phyloP scores from a whole-genome alignment of 2,329 filamentous ascomycete species.

The Sporothrix euskadiensis region DNA sequence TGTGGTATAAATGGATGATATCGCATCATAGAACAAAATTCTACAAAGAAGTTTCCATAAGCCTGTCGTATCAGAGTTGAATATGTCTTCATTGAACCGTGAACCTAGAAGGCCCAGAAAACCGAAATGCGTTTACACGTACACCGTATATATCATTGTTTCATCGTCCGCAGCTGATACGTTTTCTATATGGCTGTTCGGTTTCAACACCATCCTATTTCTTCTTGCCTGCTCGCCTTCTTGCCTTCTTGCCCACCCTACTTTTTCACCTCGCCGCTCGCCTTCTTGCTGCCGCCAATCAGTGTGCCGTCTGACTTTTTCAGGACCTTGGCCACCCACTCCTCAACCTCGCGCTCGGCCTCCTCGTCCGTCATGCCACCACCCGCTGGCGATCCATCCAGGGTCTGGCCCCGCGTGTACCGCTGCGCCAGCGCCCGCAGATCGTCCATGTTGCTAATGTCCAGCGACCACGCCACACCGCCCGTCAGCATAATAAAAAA shows the following conservation, averaged over 20 bases:
- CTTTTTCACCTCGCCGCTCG: not conserved
- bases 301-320: slow-evolving; percentile 49
- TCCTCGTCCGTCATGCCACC: slow-evolving; percentile 45
- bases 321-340: slow-evolving; percentile 62
- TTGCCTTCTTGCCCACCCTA: not conserved
- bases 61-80: not conserved
- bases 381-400: slow-evolving; percentile 30
- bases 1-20: too few species aligned
- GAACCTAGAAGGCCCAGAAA: slow-evolving; percentile 1
- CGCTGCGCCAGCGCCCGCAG: slow-evolving; percentile 55
- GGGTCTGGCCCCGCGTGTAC: slow-evolving; percentile 38
- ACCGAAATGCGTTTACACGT: not conserved
- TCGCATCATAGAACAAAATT: too few species aligned
- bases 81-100: not conserved
- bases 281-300: slow-evolving; percentile 42
- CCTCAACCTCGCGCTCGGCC: slow-evolving; percentile 62
- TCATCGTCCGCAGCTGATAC: not conserved
- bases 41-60: too few species aligned
- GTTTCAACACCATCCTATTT: not conserved
- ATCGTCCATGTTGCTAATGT: slow-evolving; percentile 70
- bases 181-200: not conserved
- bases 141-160: not conserved
- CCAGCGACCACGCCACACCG: slow-evolving; percentile 72
- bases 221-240: not conserved
- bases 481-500: slow-evolving; percentile 74